Evolutionary conservation across 805 yeast genomes (phyloP), one percentile per base, ranked within the genome.

Genomic region (Metschnikowia borealis): DNA sequence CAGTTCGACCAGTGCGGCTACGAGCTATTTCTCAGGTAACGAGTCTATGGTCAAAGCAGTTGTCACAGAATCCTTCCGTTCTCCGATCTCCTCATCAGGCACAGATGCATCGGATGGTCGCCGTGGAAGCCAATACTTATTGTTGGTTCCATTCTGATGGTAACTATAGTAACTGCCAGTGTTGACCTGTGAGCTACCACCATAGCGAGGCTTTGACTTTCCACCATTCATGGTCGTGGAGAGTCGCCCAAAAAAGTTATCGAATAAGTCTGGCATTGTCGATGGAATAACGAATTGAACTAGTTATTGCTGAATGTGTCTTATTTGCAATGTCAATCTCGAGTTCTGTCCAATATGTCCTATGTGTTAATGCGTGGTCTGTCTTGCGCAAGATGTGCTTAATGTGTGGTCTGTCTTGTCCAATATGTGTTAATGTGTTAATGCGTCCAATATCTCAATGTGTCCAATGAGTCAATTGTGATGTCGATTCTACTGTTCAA

Each of bases 121-220:
- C 13, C 39, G 46, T 44, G 46, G 46, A 34, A 44, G 39, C 77
- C 77, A 72, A 34, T 67, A 71, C 26, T 68, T 65, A 54, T 71
- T 72, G 52, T 72, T 72, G 34, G 71, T 69, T 20, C 64, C 60
- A 40, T 61, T 68, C 38, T 62, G 51, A 39, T 68, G 73, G 51
- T 71, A 71, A 51, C 65, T 70, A 51, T 71, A 71, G 50, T 57
- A 70, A 3, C 56, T 56, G 2, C 77, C 77, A 5, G 70, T 55
- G 48, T 71, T 72, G 11, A 71, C 75, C 48, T 66, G 74, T 3
- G 64, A 53, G 13, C 64, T 46, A 33, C 67, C 66, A 15, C 64
- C 61, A 52, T 70, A 68, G 43, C 65, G 68, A 18, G 59, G 62
- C 10, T 57, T 59, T 31, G 73, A 55, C 44, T 68, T 68, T 17